Base-by-base conservation (phyloP, 2,329 filamentous ascomycete genomes). In the Lasiodiplodia theobromae region DNA sequence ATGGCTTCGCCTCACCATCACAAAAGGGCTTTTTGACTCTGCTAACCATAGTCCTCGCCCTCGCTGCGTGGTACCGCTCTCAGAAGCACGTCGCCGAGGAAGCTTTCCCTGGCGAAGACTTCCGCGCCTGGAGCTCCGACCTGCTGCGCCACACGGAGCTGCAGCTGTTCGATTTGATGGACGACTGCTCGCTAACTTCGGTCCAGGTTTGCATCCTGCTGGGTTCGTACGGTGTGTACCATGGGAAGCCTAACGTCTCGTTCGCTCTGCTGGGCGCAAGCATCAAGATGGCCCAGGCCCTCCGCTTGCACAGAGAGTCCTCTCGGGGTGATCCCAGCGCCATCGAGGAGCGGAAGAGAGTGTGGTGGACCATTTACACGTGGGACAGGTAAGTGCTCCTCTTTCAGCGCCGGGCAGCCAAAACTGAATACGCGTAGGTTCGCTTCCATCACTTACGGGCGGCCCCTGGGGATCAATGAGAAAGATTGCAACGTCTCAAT, bases 291-390 rank as follows among this genome's bases (percentile, higher is more conserved):
- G 73, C 79, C 0, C 79, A 81, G 53, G 74, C 78, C 21, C 69
- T 78, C 23, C 75, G 77, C 0, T 66, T 81, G 16, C 78, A 81
- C 53, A 73, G 77, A 6, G 72, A 79, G 47, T 67, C 72, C 4
- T 54, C 72, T 14, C 66, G 70, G n/a, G 74, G 73, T 1, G 66
- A 69, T 1, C 51, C 71, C 1, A 73, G 74, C 31, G 71, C 74
- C 16, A 71, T 73, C 6, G 80, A 82, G 65, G 78, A 81, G 58
- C 72, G 79, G 44, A 80, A 80, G 69, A 70, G 80, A 18, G 75
- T 80, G 0, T 82, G 79, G 79, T 82, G 80, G 80, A 80, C 79
- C 1, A 77, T 82, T 2, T 82, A 82, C 56, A 81, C 79, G 0
- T 82, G 79, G 79, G 80, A 82, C 53, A 72, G 79, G 71, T 70